phyloP scores from a whole-genome alignment of 2,329 filamentous ascomycete species.

The Clarireedia hainanense region DNA sequence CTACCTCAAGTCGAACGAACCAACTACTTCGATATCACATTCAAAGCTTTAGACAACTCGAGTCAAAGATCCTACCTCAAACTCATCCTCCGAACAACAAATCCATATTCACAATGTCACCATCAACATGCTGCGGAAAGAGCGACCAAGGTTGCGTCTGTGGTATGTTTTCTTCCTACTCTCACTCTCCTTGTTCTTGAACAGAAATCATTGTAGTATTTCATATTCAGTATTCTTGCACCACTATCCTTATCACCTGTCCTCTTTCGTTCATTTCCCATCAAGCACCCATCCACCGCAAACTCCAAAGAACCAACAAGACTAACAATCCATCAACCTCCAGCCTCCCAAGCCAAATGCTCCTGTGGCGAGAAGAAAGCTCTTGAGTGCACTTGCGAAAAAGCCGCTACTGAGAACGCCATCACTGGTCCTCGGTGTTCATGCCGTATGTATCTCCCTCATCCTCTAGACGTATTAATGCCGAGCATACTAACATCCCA shows the following conservation, averaged over 20 bases:
- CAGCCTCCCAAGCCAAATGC: conserved; percentile 61
- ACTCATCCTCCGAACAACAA: neutral
- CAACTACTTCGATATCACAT: neutral
- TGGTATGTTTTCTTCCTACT: conserved; percentile 20
- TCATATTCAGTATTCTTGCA: too few relatives aligned
- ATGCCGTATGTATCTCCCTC: conserved; percentile 48
- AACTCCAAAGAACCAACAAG: too few relatives aligned
- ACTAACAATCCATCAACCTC: neutral
- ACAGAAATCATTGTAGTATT: too few relatives aligned
- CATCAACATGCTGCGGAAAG: conserved; percentile 28
- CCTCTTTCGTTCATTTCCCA: neutral
- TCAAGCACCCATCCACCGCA: neutral
- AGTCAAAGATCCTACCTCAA: neutral
- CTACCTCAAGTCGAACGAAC: neutral
- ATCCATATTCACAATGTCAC: conserved; percentile 19
- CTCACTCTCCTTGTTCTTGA: too few relatives aligned
- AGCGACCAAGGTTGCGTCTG: conserved; percentile 20
- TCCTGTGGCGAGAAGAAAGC: conserved; percentile 86
- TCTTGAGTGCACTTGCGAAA: conserved; percentile 78
- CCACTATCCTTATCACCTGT: neutral
- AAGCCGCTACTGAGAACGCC: conserved; percentile 67
- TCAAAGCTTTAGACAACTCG: neutral
- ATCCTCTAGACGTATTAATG: neutral
- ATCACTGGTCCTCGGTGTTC: conserved; percentile 69
- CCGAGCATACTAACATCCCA: neutral